Evolutionary conservation across 1,284 basidiomycete genomes (phyloP), one percentile per base, ranked within the genome.

Genomic region (Naganishia albida): DNA sequence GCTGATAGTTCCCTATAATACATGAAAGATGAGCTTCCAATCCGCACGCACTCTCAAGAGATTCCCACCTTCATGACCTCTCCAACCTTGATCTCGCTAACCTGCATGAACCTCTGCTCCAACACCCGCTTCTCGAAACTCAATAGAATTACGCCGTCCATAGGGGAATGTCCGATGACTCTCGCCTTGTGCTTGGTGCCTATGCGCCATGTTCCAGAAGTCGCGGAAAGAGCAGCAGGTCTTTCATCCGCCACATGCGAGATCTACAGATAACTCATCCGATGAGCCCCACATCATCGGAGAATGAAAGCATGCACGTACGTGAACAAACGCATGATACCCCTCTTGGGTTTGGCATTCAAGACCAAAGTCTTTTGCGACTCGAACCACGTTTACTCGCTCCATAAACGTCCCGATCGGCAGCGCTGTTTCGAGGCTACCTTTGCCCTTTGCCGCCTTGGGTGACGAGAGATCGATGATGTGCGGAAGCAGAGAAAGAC

Each of bases 231-330:
- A 8, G 87, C 84, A 13, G 89, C 85, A 28, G 94, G 82, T 74
- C 94, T 92, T 62, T 94, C 91, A 76, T 99, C 94, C 18, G 93
- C 89, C 28, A 90, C 84, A 76, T 94, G 91, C 13, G 95, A 97
- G 72, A 98, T 97, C 91, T 94, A 71, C 25, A 51, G 26, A 39
- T 6, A 69, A 38, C 4, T 20, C 6, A 56, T 34, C 34, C 66
- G 26, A 63, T 62, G 40, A 25, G 12, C 16, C 44, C 25, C 18
- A 28, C n/a, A 25, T 67, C 20, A 39, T 43, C 8, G 20, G 57
- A 38, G 16, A 63, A 30, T 44, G 25, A 48, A 10, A 8, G 49
- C 26, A 40, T 18, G 38, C 2, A 81, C 88, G 72, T 70, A 94
- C 92, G 78, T 96, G 93, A 48, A 91, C 85, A 75, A 93, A 94